These are phyloP conservation scores for Paxillus involutus DNA, from an alignment of 768 basidiomycete species.

Conservation along the genomic window DNA sequence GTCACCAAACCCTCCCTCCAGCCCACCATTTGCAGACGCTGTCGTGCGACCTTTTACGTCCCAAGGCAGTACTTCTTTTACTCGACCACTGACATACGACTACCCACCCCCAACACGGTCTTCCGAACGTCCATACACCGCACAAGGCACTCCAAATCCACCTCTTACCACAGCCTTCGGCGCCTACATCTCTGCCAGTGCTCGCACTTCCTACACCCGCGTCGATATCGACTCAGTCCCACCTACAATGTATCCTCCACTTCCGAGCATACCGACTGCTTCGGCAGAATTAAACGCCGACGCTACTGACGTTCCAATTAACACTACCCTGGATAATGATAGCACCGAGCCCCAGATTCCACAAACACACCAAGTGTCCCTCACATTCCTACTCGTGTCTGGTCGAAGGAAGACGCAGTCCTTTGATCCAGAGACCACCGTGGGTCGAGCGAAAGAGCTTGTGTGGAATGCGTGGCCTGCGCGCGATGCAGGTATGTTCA, in stretches of 20 bases:
- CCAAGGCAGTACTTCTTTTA: constrained; percentile 18
- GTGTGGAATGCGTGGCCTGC: constrained; percentile 81
- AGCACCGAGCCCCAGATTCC: constrained; percentile 36
- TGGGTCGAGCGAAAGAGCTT: constrained; percentile 80
- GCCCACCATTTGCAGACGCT: constrained; percentile 26
- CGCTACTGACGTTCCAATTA: constrained; percentile 1
- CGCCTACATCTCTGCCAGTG: constrained; percentile 39
- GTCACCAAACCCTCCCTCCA: constrained; percentile 3
- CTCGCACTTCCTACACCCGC: constrained; percentile 54
- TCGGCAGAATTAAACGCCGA: constrained; percentile 2
- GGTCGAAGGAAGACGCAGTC: constrained; percentile 67
- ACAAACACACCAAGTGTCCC: constrained; percentile 58
- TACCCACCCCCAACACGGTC: neutral
- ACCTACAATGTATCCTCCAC: constrained; percentile 21
- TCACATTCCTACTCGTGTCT: constrained; percentile 74
- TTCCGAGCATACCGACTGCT: constrained; percentile 20
- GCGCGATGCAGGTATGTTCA: constrained; percentile 46
- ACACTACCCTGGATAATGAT: constrained; percentile 5
- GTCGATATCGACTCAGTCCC: constrained; percentile 39
- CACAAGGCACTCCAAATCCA: constrained; percentile 4
- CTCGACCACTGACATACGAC: constrained; percentile 9
- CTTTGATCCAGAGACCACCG: constrained; percentile 72
- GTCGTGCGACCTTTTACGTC: constrained; percentile 30
- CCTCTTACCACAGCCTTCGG: constrained; percentile 4
- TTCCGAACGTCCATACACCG: constrained; percentile 23